Conservation (phyloP, 306 rosid genomes). For the Quercus aquifolioides region DNA sequence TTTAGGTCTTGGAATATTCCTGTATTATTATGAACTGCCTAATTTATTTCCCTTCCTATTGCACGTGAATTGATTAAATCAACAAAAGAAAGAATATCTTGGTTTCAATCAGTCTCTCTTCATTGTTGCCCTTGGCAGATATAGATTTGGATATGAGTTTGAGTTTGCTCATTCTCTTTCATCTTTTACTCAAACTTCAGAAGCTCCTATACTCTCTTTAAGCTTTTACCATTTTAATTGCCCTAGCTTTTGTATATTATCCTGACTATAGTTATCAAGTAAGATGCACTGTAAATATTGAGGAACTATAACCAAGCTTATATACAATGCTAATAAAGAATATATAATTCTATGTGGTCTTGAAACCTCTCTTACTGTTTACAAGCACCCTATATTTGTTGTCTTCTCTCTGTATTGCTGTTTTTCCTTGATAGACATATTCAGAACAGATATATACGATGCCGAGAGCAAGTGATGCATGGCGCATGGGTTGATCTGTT, state of each 20-base stretch:
- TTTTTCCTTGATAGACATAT: conserved; percentile 40
- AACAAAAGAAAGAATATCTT: neutral
- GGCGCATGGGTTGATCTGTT: conserved; percentile 18
- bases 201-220: neutral
- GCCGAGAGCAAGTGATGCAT: conserved; percentile 64
- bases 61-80: neutral
- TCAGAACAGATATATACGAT: conserved; percentile 71
- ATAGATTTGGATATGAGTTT: neutral
- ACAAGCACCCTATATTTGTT: neutral
- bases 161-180: neutral
- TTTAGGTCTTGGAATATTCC: neutral
- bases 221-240: neutral
- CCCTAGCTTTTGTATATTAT: neutral
- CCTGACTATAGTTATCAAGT: neutral
- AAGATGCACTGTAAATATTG: neutral
- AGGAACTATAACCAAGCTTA: neutral
- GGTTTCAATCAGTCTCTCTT: neutral
- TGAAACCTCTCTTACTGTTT: neutral
- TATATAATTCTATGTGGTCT: neutral
- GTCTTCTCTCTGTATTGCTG: conserved; percentile 1
- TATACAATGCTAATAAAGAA: conserved; percentile 1
- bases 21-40: neutral
- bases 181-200: neutral
- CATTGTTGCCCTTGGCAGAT: neutral
- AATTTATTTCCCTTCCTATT: neutral